These are phyloP conservation scores for Podaxis sp. DNA, from an alignment of 768 basidiomycete species.

Conservation along the genomic window DNA sequence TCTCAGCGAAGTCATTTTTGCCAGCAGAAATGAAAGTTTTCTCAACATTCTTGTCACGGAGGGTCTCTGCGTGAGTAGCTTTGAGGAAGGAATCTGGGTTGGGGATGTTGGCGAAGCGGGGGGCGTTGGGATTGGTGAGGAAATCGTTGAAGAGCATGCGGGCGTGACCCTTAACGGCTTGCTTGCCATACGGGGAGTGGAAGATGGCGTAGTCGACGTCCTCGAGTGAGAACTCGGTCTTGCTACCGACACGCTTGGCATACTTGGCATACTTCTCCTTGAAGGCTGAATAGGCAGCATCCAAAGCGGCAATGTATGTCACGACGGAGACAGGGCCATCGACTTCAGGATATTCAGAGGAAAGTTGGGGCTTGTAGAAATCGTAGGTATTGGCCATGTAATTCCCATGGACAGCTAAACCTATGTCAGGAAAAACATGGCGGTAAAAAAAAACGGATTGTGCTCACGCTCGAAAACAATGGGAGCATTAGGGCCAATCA, in stretches of 20 bases:
- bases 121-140: constrained; percentile 63
- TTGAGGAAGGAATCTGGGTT: constrained; percentile 67
- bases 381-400: constrained; percentile 99
- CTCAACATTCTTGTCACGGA: constrained; percentile 93
- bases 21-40: constrained; percentile 87
- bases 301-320: constrained; percentile 91
- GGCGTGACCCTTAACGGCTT: constrained; percentile 95
- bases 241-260: constrained; percentile 43
- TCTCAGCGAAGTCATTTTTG: constrained; percentile 67
- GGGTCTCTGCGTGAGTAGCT: constrained; percentile 63
- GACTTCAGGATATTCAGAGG: constrained; percentile 94
- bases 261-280: constrained; percentile 73
- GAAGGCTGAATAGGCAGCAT: constrained; percentile 83
- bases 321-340: constrained; percentile 96
- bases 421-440: constrained; percentile 9
- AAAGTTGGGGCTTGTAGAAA: constrained; percentile 97
- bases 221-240: constrained; percentile 64
- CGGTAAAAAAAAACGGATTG: constrained; percentile 3
- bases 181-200: constrained; percentile 98
- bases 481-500: constrained; percentile 96
- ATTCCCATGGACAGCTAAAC: constrained; percentile 86
- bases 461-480: constrained; percentile 90
- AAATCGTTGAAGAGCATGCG: constrained; percentile 93
- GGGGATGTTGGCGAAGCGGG: constrained; percentile 67
- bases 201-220: constrained; percentile 91